Conservation (phyloP, 768 basidiomycete species). For the Scleroderma citrinum region DNA sequence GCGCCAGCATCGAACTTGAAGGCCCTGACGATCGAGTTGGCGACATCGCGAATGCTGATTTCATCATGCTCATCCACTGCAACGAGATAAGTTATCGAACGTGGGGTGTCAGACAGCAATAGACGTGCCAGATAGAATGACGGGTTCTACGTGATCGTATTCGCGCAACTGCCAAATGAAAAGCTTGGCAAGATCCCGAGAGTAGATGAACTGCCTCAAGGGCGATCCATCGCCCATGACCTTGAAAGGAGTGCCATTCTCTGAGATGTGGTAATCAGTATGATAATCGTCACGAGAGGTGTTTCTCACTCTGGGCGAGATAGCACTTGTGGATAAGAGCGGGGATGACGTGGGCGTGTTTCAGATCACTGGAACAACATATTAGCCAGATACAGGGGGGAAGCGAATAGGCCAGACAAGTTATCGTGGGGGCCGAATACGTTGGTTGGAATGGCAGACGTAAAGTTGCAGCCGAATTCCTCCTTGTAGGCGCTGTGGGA, state of each 20-base stretch:
- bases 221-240: conserved; percentile 91
- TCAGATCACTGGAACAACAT: conserved; percentile 60
- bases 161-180: conserved; percentile 92
- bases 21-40: conserved; percentile 85
- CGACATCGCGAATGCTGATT: conserved; percentile 86
- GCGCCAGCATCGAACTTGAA: conserved; percentile 77
- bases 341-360: conserved; percentile 91
- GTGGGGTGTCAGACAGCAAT: neutral
- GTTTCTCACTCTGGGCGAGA: conserved; percentile 71
- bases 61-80: conserved; percentile 90
- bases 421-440: conserved; percentile 96
- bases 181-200: conserved; percentile 89
- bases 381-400: neutral
- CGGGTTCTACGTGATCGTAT: conserved; percentile 87
- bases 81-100: neutral
- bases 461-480: conserved; percentile 91
- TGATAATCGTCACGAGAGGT: neutral
- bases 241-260: conserved; percentile 74
- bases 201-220: conserved; percentile 96
- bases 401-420: conserved; percentile 46
- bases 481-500: conserved; percentile 83
- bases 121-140: conserved; percentile 77
- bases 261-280: conserved; percentile 34
- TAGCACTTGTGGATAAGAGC: conserved; percentile 91
- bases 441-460: conserved; percentile 94